Evolutionary conservation across 2,329 filamentous ascomycete species (phyloP), one percentile per base, ranked within the genome.

Genomic region (Pyricularia grisea): DNA sequence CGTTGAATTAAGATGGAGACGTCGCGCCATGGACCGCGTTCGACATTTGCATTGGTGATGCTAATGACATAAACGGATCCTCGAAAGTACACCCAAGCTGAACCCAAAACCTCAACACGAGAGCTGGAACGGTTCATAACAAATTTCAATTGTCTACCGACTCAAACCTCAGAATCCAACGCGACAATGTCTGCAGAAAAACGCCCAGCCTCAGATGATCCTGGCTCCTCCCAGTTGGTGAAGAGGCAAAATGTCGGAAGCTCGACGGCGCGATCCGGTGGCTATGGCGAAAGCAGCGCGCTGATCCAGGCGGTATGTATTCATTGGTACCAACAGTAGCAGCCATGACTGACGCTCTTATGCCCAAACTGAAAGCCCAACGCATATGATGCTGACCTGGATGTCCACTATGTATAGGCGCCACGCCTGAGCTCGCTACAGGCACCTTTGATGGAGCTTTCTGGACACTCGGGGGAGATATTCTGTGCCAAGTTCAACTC

Each of bases 381-480:
- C 23, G 25, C 55, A 27, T n/a, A 36, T 58, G 1, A 70, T 72
- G 63, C 72, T 70, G 31, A 67, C 50, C 14, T 42, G 65, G 28
- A 60, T 67, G 17, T 67, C 60, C 67, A 17, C 14, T n/a, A 4
- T 20, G 3, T 58, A 0, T 31, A 97, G 93, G 86, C 87, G 71
- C 87, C 90, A 68, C 87, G 93, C 74, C 94, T 93, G 65, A 96
- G 93, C 77, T 88, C 87, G 68, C 85, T 99, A 33, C 90, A 96
- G 78, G 92, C 94, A 70, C 93, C 94, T 1, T 90, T 97, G 64
- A 97, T 98, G 93, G 93, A 98, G 80, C 83, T 99, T 69, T 90
- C 90, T 67, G 93, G 92, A 76, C 87, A 87, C 76, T 82, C 83
- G n/a, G 93, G 92, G 25, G 95, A 99, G 81, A 88, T 99, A 66